A percentile compares a stretch with the other conserved stretches of the same genome.
Conservation (phyloP, 176 grass and related monocot species). For the Avena eriantha region DNA sequence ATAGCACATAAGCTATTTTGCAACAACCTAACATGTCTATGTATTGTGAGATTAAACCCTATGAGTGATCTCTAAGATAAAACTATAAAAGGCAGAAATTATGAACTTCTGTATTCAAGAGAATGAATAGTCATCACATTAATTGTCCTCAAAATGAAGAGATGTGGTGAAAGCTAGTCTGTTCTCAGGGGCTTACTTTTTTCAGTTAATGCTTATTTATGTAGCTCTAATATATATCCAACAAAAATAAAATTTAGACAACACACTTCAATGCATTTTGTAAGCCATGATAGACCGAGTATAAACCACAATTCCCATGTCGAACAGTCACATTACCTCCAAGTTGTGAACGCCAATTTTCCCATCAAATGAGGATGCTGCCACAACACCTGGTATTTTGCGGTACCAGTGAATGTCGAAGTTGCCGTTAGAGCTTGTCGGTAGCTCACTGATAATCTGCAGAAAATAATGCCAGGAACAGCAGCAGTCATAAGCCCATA, state of each 20-base stretch:
- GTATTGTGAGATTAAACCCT: background rate
- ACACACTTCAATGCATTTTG: conserved; percentile 25
- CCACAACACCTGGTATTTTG: conserved; percentile 91
- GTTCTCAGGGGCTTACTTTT: background rate
- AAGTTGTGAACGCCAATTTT: conserved; percentile 96
- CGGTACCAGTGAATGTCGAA: conserved; percentile 98
- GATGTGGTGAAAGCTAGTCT: conserved; percentile 11
- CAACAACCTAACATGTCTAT: background rate
- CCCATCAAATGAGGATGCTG: conserved; percentile 92
- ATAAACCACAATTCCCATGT: background rate
- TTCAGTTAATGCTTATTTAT: background rate
- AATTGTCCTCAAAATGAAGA: background rate
- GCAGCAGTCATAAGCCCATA: conserved; percentile 6
- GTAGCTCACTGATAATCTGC: conserved; percentile 93
- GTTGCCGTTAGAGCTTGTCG: conserved; percentile 86
- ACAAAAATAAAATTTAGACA: conserved; percentile 2
- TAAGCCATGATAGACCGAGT: background rate
- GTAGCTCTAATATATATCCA: conserved; percentile 16
- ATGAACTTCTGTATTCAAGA: conserved; percentile 7
- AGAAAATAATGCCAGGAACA: conserved; percentile 39
- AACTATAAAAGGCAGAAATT: background rate
- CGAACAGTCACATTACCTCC: conserved; percentile 59
- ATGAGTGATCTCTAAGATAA: background rate
- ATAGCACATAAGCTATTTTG: conserved; percentile 10
- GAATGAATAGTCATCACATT: background rate